These are phyloP conservation scores for Picocystis salinarum DNA, from an alignment of 139 green algal species.

Conservation along the genomic window DNA sequence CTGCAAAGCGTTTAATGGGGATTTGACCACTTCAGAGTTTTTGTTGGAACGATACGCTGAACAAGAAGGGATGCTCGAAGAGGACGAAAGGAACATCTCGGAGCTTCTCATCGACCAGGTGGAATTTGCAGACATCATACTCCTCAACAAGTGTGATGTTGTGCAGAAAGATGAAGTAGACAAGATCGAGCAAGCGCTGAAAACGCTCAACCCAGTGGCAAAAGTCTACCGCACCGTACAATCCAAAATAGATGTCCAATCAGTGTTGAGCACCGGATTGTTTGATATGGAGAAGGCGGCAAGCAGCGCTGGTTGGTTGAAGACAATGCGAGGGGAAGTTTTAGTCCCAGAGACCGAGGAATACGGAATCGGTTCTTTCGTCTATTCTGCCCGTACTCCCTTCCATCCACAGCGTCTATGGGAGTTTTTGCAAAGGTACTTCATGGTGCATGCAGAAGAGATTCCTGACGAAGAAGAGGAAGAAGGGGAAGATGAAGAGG, in stretches of 20 bases:
- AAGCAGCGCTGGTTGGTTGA: slow-evolving; percentile 38
- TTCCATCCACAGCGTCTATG: slow-evolving; percentile 55
- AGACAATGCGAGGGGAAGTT: slow-evolving; percentile 11
- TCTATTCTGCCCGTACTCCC: slow-evolving; percentile 37
- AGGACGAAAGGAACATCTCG: slow-evolving; percentile 32
- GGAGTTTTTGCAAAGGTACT: slow-evolving; percentile 23
- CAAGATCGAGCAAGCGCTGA: slow-evolving; percentile 25
- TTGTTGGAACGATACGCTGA: slow-evolving; percentile 2
- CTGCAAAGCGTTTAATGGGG: slow-evolving; percentile 2
- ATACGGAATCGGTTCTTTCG: slow-evolving; percentile 46
- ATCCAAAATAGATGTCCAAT: slow-evolving; percentile 8
- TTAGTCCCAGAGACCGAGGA: slow-evolving; percentile 27
- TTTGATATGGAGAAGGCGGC: slow-evolving; percentile 43
- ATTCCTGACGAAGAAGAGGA: slow-evolving; percentile 11
- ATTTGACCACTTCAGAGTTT: not conserved
- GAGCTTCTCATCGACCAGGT: slow-evolving; percentile 53
- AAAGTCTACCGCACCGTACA: slow-evolving; percentile 17
- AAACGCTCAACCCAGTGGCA: slow-evolving; percentile 30
- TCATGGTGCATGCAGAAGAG: slow-evolving; percentile 30
- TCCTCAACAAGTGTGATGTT: slow-evolving; percentile 60
- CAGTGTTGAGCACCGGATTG: slow-evolving; percentile 26
- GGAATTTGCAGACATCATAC: slow-evolving; percentile 59
- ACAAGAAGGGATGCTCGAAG: slow-evolving; percentile 17
- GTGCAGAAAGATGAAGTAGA: slow-evolving; percentile 13
- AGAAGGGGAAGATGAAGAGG: no score